phyloP scores from a whole-genome alignment of 2,329 filamentous ascomycete species.

The Cryphonectria carpinicola region DNA sequence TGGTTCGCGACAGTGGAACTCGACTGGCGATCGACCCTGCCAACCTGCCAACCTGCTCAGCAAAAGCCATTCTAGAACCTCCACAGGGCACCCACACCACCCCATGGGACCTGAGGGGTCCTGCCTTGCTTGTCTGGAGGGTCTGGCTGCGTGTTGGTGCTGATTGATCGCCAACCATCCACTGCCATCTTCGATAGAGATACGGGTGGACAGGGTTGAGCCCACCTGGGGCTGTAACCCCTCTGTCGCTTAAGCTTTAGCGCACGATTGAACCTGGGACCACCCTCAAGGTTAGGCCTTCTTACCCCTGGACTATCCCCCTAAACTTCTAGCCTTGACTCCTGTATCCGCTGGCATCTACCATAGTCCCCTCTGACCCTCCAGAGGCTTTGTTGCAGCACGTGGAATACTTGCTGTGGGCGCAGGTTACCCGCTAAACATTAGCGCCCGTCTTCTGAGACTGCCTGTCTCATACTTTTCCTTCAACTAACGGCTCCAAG shows the following conservation, averaged over 20 bases:
- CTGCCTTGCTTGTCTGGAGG: no score
- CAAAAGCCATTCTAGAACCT: constrained; percentile 8
- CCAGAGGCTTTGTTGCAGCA: not conserved
- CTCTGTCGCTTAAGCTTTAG: not conserved
- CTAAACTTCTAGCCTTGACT: not conserved
- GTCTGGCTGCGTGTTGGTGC: not conserved
- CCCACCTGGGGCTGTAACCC: not conserved
- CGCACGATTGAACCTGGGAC: not conserved
- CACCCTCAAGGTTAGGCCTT: not conserved
- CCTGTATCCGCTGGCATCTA: not conserved
- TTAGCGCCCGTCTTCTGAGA: not conserved
- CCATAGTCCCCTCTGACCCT: not conserved
- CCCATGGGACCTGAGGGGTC: not conserved
- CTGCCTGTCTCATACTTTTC: not conserved
- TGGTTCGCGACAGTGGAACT: not conserved
- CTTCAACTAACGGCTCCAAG: not conserved
- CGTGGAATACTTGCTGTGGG: not conserved
- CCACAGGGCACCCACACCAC: not conserved
- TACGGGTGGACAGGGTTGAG: not conserved
- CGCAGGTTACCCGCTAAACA: not conserved
- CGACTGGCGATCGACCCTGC: not conserved
- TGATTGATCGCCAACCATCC: not conserved
- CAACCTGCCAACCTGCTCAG: not conserved
- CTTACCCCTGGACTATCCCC: not conserved
- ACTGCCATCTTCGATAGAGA: not conserved